Evolutionary conservation across 192 early-diverging fungal species (phyloP).

Genomic region (Entomortierella lignicola): DNA sequence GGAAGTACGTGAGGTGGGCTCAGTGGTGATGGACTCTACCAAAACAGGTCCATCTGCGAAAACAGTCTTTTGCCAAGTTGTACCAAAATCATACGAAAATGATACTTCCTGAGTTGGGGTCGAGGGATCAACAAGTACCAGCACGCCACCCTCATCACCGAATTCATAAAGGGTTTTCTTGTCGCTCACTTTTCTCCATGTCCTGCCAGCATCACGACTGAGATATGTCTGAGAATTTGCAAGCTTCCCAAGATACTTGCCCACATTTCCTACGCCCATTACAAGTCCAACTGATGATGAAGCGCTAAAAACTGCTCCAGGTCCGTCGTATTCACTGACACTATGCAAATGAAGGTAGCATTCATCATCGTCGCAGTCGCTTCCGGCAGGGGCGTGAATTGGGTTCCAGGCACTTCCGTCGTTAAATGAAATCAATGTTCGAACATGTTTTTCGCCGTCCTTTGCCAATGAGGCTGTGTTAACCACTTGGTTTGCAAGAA

Average conservation of each 20-base stretch:
- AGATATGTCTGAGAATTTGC: slow-evolving; percentile 78
- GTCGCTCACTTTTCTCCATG: slow-evolving; percentile 80
- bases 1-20: slow-evolving; percentile 72
- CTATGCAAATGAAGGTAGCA: slow-evolving; percentile 88
- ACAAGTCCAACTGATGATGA: slow-evolving; percentile 81
- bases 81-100: slow-evolving; percentile 87
- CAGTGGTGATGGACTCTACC: slow-evolving; percentile 70
- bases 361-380: slow-evolving; percentile 49
- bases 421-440: slow-evolving; percentile 87
- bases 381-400: slow-evolving; percentile 19
- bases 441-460: slow-evolving; percentile 72
- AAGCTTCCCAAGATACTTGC: slow-evolving; percentile 68
- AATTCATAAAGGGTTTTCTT: slow-evolving; percentile 82
- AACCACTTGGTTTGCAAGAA: slow-evolving; percentile 87
- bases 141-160: slow-evolving; percentile 91
- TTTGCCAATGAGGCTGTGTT: slow-evolving; percentile 75
- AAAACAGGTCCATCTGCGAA: slow-evolving; percentile 72
- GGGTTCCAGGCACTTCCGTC: slow-evolving; percentile 71
- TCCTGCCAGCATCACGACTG: slow-evolving; percentile 86
- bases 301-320: slow-evolving; percentile 75
- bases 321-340: slow-evolving; percentile 71
- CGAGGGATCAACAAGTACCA: slow-evolving; percentile 81
- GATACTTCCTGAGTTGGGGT: slow-evolving; percentile 70
- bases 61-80: slow-evolving; percentile 71
- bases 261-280: slow-evolving; percentile 93